Conservation (phyloP, 306 rosid genomes). For the Sicyos edulis region DNA sequence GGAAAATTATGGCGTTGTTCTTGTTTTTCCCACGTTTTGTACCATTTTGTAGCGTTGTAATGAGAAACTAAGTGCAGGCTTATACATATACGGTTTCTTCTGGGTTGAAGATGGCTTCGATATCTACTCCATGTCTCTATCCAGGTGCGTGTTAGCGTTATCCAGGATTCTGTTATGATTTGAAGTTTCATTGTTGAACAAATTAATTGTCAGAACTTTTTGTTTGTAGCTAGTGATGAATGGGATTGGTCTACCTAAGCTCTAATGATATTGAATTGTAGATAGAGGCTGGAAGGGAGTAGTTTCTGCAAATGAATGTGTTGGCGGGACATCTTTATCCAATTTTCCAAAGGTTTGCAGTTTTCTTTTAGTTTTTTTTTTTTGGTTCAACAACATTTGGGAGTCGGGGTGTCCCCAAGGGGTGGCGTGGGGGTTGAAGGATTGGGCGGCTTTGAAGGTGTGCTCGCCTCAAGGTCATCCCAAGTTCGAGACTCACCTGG, state of each 20-base stretch:
- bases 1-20: not conserved
- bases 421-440: too few species aligned
- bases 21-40: not conserved
- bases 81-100: not conserved
- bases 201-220: not conserved
- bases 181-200: not conserved
- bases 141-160: not conserved
- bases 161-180: not conserved
- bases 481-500: too few species aligned
- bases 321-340: slow-evolving; percentile 41
- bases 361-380: too few species aligned
- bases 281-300: slow-evolving; percentile 36
- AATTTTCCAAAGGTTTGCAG: slow-evolving; percentile 47
- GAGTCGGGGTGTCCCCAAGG: too few species aligned
- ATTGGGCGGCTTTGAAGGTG: too few species aligned
- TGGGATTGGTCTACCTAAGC: not conserved
- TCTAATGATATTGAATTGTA: slow-evolving; percentile 16
- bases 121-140: not conserved
- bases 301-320: slow-evolving; percentile 38
- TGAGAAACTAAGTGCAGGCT: not conserved
- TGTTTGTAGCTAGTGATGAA: not conserved
- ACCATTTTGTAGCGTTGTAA: not conserved
- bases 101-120: not conserved
- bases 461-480: too few species aligned
- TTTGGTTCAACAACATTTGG: too few species aligned